These are phyloP conservation scores for Goniomonas avonlea DNA, from an alignment of 78 protist genomes.

Conservation along the genomic window DNA sequence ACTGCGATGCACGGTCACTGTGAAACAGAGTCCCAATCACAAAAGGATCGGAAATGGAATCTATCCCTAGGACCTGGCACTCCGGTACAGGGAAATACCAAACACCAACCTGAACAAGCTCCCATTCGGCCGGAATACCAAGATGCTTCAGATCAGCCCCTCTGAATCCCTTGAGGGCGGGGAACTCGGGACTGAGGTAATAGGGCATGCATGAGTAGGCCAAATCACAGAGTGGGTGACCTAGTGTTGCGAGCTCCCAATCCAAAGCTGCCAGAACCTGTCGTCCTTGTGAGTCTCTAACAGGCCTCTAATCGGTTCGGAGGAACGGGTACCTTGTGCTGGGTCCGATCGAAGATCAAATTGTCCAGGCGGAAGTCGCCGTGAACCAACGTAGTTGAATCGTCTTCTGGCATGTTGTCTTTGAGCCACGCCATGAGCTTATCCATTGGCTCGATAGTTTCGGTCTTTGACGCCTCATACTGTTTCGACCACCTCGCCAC, in stretches of 20 bases:
- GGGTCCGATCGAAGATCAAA: slow-evolving; percentile 41
- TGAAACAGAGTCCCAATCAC: too few species aligned
- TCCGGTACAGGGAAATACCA: too few species aligned
- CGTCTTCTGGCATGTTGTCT: background rate
- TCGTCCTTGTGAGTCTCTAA: background rate
- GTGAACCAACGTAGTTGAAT: slow-evolving; percentile 30
- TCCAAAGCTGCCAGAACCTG: too few species aligned
- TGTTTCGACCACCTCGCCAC: background rate
- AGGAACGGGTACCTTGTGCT: slow-evolving; percentile 3
- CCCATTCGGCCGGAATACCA: background rate
- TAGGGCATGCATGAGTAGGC: slow-evolving; percentile 38
- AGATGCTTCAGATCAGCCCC: background rate
- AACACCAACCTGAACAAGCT: too few species aligned
- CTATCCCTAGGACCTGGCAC: too few species aligned
- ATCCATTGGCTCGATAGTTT: background rate
- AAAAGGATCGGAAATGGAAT: too few species aligned
- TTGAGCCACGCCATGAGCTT: background rate
- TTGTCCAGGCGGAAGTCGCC: slow-evolving; percentile 60
- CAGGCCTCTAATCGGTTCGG: background rate
- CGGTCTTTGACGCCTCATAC: background rate
- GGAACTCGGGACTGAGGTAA: slow-evolving; percentile 17
- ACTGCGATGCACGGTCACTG: too few species aligned
- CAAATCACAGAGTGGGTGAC: slow-evolving; percentile 55
- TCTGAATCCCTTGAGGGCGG: background rate
- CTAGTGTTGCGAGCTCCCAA: slow-evolving; percentile 68